Evolutionary conservation across 2,329 filamentous ascomycete species (phyloP).

Genomic region (Chalara sp.): DNA sequence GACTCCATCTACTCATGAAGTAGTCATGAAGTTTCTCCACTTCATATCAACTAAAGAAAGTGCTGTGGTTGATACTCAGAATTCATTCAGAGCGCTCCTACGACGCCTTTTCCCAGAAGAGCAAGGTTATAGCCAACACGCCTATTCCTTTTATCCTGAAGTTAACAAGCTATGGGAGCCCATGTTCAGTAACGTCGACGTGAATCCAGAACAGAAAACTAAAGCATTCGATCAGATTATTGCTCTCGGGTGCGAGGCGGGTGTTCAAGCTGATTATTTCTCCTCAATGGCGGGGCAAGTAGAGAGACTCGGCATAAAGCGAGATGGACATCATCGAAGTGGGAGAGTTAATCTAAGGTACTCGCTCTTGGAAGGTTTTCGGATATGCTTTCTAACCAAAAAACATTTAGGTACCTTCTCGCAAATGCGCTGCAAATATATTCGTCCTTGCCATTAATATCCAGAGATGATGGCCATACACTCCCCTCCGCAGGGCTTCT

Average conservation of each 20-base stretch:
- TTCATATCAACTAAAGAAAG: slow-evolving; percentile 6
- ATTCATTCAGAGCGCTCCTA: slow-evolving; percentile 47
- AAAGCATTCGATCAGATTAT: slow-evolving; percentile 50
- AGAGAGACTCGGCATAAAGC: slow-evolving; percentile 47
- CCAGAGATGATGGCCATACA: slow-evolving; percentile 46
- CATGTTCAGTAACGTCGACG: slow-evolving; percentile 20
- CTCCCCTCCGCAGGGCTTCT: slow-evolving; percentile 29
- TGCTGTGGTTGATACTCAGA: slow-evolving; percentile 45
- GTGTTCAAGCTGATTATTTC: slow-evolving; percentile 44
- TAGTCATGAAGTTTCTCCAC: slow-evolving; percentile 16
- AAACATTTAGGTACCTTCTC: slow-evolving; percentile 45
- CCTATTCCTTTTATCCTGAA: slow-evolving; percentile 41
- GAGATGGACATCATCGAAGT: slow-evolving; percentile 42
- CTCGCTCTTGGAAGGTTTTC: slow-evolving; percentile 11
- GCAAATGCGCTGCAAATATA: slow-evolving; percentile 54
- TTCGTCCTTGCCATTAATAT: slow-evolving; percentile 39
- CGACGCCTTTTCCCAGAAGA: slow-evolving; percentile 43
- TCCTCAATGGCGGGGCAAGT: slow-evolving; percentile 42
- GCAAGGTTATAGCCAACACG: slow-evolving; percentile 40
- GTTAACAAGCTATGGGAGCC: slow-evolving; percentile 32
- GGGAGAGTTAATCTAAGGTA: slow-evolving; percentile 54
- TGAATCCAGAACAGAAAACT: slow-evolving; percentile 21
- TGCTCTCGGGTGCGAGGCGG: slow-evolving; percentile 50
- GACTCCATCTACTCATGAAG: slow-evolving; percentile 21
- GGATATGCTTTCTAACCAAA: slow-evolving; percentile 6